Evolutionary conservation across 2,329 filamentous ascomycete genomes (phyloP).

Genomic region (Talaromyces sp.): DNA sequence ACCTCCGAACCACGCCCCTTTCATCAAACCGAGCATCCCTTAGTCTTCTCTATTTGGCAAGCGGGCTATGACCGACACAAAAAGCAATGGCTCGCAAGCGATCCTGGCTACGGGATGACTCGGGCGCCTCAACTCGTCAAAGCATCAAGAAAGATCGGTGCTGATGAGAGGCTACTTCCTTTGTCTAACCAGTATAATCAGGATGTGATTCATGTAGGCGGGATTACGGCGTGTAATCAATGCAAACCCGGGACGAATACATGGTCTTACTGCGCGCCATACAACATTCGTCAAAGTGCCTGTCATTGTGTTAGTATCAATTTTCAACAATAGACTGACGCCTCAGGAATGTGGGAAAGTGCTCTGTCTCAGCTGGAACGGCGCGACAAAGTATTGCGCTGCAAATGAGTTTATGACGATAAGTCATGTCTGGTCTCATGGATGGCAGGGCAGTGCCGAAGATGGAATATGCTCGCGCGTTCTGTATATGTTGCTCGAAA

Average conservation of each 20-base stretch:
- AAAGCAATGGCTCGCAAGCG: neutral
- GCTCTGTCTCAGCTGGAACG: neutral
- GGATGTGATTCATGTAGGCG: neutral
- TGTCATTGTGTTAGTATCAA: neutral
- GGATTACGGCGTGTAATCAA: neutral
- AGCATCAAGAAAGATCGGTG: neutral
- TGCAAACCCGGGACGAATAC: neutral
- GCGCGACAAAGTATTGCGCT: neutral
- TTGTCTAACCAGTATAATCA: neutral
- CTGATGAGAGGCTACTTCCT: neutral
- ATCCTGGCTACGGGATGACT: neutral
- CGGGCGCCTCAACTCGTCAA: neutral
- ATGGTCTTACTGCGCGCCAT: neutral
- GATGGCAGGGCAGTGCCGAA: constrained; percentile 1
- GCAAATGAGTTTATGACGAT: neutral
- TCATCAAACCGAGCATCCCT: neutral
- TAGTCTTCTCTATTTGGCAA: neutral
- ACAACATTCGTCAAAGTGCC: neutral
- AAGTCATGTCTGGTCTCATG: neutral
- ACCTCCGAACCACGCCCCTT: neutral
- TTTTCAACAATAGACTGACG: neutral
- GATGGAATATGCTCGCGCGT: neutral
- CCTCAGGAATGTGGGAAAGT: neutral
- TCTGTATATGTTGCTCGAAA: neutral
- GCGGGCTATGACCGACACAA: neutral